Conservation (phyloP, 805 yeast genomes). For the Candida khao-thaluensis region DNA sequence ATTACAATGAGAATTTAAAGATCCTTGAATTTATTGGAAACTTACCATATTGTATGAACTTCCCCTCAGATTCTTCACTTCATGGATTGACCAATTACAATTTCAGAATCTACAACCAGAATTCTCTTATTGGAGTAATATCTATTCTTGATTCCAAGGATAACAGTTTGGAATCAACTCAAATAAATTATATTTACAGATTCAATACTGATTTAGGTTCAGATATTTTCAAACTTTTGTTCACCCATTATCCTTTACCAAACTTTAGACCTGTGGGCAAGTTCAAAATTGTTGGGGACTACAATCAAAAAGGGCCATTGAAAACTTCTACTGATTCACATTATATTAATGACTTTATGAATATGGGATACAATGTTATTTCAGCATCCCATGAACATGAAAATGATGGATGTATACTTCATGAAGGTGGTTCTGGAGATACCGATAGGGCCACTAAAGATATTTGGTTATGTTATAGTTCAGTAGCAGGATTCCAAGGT, state of each 20-base stretch:
- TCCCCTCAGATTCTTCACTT: constrained; percentile 15
- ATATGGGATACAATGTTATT: constrained; percentile 36
- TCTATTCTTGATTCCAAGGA: constrained; percentile 36
- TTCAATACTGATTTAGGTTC: constrained; percentile 14
- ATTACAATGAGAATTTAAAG: constrained; percentile 14
- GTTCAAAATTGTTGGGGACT: constrained; percentile 38
- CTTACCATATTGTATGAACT: constrained; percentile 38
- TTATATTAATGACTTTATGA: constrained; percentile 33
- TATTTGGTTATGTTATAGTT: constrained; percentile 41
- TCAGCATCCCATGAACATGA: constrained; percentile 46
- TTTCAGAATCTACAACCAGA: constrained; percentile 20
- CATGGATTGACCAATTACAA: constrained; percentile 42
- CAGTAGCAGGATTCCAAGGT: constrained; percentile 40
- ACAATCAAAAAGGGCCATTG: constrained; percentile 37
- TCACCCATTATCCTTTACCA: constrained; percentile 43
- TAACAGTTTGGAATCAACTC: constrained; percentile 29
- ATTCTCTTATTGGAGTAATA: constrained; percentile 23
- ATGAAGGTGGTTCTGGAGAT: constrained; percentile 8
- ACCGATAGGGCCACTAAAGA: constrained; percentile 6
- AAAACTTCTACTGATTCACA: constrained; percentile 27
- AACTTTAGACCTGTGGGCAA: constrained; percentile 41
- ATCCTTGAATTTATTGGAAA: constrained; percentile 29
- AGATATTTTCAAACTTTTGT: constrained; percentile 27
- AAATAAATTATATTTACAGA: constrained; percentile 35
- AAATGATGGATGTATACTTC: constrained; percentile 42